These are phyloP conservation scores for Cardamine resedifolia DNA, from an alignment of 345 rosid species.

Conservation along the genomic window DNA sequence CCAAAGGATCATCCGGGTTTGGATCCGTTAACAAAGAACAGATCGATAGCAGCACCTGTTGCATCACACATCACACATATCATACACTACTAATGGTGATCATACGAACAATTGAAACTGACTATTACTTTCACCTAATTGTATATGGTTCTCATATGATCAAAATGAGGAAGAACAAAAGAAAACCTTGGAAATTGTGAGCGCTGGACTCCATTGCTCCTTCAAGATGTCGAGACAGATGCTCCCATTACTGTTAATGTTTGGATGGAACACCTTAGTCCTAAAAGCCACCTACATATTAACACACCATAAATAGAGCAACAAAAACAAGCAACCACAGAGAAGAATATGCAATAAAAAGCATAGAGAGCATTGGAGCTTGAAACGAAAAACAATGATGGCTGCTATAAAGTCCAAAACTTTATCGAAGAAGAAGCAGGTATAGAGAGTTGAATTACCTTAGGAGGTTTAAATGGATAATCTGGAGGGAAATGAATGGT, in stretches of 20 bases:
- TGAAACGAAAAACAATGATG: neutral
- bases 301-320: slow-evolving; percentile 9
- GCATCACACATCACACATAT: slow-evolving; percentile 13
- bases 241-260: slow-evolving; percentile 95
- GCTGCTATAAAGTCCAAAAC: neutral
- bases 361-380: neutral
- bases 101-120: neutral
- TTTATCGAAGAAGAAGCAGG: neutral
- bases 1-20: slow-evolving; percentile 95
- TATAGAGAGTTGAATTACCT: slow-evolving; percentile 40
- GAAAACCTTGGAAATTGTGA: slow-evolving; percentile 87
- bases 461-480: slow-evolving; percentile 83
- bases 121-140: neutral
- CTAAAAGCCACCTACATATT: slow-evolving; percentile 82
- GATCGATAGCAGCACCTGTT: slow-evolving; percentile 86
- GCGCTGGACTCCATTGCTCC: slow-evolving; percentile 98
- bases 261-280: slow-evolving; percentile 94
- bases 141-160: neutral
- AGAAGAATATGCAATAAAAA: neutral
- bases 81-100: neutral
- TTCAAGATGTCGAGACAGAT: slow-evolving; percentile 95
- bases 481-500: slow-evolving; percentile 82
- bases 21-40: slow-evolving; percentile 96
- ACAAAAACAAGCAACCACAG: neutral
- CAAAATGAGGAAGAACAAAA: neutral